Evolutionary conservation across 495 filamentous ascomycete species (phyloP), one percentile per base, ranked within the genome.

Genomic region (Aspergillus funiculosus): DNA sequence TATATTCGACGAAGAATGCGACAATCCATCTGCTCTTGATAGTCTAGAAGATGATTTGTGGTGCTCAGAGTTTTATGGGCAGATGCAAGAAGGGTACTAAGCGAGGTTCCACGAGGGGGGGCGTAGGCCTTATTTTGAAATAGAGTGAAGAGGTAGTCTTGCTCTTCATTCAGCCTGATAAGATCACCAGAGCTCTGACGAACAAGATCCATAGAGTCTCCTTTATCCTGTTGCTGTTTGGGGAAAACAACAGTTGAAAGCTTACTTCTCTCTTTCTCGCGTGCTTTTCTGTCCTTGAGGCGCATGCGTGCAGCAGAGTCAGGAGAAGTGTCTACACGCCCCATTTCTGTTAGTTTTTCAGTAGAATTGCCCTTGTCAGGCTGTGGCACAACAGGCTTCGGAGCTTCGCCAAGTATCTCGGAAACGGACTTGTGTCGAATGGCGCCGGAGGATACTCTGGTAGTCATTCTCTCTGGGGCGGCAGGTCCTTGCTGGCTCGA

Each of bases 1-100:
- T 95, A 92, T 11, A 97, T 88, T 4, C 87, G 74, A 15, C 83
- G 82, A 9, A 96, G 58, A 8, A 94, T 84, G 39, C 83, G 83
- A 51, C 83, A 86, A 43, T 92, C 86, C 67, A 90, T 87, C 36
- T 81, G 77, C 53, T 97, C 92, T 31, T 85, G 76, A 32, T 89
- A 79, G 14, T 83, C 81, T 2, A 88, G 73, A 19, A 81, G 76
- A 44, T 87, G 81, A 56, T 92, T 87, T 1, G 78, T 67, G 0
- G 89, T 94, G 14, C 79, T 84, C 20, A 95, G 54, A 0, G 86
- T 89, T 57, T 95, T 95, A 54, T 87, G 79, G 2, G 89, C 85
- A 25, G 83, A 79, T 34, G 76, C 67, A 7, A 94, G 58, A 0
- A 95, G 71, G 7, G 82, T 79, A 50, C 78, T 80, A 8, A 95